Evolutionary conservation across 1,284 basidiomycete genomes (phyloP), one percentile per base, ranked within the genome.

Genomic region (Takashimella koratensis): DNA sequence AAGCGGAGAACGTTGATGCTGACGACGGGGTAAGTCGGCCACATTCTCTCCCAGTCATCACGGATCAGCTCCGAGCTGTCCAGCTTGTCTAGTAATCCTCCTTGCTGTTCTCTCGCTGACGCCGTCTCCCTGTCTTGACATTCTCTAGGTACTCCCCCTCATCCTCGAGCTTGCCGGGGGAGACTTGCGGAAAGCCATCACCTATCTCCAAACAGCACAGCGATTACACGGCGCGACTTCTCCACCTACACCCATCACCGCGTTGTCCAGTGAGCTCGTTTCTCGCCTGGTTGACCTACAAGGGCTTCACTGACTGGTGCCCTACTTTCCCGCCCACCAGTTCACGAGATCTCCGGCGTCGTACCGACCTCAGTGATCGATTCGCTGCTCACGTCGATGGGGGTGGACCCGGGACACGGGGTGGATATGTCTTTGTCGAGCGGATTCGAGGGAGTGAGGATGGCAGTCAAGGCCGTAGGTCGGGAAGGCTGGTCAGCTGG

Each of bases 291-390:
- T n/a, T n/a, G n/a, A n/a, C n/a, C n/a, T n/a, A n/a, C n/a, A n/a
- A n/a, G n/a, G n/a, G n/a, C n/a, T n/a, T n/a, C n/a, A n/a, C n/a
- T n/a, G n/a, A n/a, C n/a, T n/a, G n/a, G n/a, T n/a, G n/a, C n/a
- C n/a, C n/a, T n/a, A n/a, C n/a, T n/a, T n/a, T n/a, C n/a, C n/a
- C 11, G 51, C 47, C 5, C 23, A 44, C 4, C 60, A 77, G 88
- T 98, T 19, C 90, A 97, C 75, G 96, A 99, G 74, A 98, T 98
- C 53, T 95, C 95, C 0, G 96, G 96, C 0, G 88, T 97, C 11
- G 90, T 98, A 0, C 95, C 96, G 0, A 82, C 85, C 54, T 59
- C 66, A 13, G 83, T 90, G 2, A 84, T 98, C 42, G 78, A 83
- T 27, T 78, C 81, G 30, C 85, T 98, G 56, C 85, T 86, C 0